phyloP scores from a whole-genome alignment of 148 eudicot species.

The Pouteria glomerata region DNA sequence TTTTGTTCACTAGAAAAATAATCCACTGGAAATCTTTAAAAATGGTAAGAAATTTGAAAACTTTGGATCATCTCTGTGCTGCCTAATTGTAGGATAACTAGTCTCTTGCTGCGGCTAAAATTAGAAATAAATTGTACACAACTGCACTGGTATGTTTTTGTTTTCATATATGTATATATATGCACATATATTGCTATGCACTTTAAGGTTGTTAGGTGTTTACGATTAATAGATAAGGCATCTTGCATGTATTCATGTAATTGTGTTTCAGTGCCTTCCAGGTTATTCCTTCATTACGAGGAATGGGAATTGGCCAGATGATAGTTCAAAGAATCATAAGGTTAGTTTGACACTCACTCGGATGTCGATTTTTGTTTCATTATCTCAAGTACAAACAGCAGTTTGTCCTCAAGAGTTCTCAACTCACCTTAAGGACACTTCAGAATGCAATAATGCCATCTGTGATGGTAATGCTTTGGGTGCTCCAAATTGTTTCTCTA shows the following conservation, averaged over 20 bases:
- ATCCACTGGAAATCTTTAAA: neutral
- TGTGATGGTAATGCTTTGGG: neutral
- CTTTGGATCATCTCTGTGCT: neutral
- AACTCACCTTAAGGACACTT: neutral
- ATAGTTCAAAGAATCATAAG: conserved; percentile 69
- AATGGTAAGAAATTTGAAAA: neutral
- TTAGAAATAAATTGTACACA: neutral
- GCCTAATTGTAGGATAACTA: neutral
- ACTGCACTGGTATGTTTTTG: neutral
- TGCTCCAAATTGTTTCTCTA: neutral
- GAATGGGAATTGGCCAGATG: conserved; percentile 71
- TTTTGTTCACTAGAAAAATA: no score
- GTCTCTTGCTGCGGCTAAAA: neutral
- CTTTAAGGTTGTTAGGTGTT: neutral
- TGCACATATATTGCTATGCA: neutral
- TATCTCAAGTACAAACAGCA: neutral
- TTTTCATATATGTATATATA: no score
- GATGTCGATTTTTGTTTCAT: neutral
- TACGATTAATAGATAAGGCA: neutral
- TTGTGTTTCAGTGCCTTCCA: conserved; percentile 38
- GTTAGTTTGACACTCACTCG: conserved; percentile 31
- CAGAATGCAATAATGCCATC: neutral
- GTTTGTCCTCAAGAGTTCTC: neutral
- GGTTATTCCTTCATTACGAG: conserved; percentile 62
- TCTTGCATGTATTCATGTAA: conserved; percentile 9